These are phyloP conservation scores for Blastocystis sp. DNA, from an alignment of 352 stramenopile genomes.

Conservation along the genomic window DNA sequence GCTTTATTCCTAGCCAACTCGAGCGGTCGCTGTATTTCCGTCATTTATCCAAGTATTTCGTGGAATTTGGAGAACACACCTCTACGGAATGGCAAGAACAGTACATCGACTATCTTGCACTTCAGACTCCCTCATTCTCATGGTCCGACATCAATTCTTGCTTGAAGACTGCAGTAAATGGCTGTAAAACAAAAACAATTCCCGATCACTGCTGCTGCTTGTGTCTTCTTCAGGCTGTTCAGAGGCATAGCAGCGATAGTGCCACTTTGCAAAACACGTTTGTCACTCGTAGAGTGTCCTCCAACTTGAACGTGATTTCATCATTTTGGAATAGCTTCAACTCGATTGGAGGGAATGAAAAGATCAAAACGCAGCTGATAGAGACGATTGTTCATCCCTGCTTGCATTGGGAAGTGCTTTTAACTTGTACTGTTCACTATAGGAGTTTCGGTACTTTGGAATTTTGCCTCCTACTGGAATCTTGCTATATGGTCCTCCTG, in stretches of 20 bases:
- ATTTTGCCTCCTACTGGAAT: conserved; percentile 1
- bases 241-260: neutral
- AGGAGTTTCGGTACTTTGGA: neutral
- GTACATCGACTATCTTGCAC: neutral
- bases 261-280: neutral
- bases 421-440: neutral
- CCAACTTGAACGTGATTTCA: neutral
- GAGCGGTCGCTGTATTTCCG: neutral
- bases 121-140: conserved; percentile 23
- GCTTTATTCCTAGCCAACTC: neutral
- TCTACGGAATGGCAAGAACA: neutral
- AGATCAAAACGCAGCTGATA: neutral
- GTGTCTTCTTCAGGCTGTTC: conserved; percentile 1
- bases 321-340: neutral
- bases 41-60: neutral
- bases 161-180: neutral
- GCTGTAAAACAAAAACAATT: neutral
- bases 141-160: neutral
- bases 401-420: neutral
- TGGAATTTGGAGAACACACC: neutral
- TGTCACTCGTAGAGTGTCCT: neutral
- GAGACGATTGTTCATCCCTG: conserved; percentile 19
- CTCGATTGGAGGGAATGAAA: neutral
- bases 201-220: neutral
- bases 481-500: conserved; percentile 26